Base-by-base conservation (phyloP, 352 stramenopile genomes). In the Phytophthora brassicae region DNA sequence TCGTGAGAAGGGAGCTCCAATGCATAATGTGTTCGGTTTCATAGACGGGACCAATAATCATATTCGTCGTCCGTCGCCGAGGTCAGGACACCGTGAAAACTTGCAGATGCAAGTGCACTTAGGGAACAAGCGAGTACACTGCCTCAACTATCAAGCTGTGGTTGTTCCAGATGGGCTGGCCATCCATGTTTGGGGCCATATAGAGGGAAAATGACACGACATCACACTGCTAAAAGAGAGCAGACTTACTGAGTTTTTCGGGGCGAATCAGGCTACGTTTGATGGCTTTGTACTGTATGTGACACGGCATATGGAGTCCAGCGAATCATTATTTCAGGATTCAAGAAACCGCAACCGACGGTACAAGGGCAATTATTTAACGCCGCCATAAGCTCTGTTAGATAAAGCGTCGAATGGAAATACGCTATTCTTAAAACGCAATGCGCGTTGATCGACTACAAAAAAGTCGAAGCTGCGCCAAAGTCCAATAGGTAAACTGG, bases 21-120 rank as follows among this genome's bases (percentile, higher is more conserved):
- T n/a, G n/a, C n/a, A n/a, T n/a, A n/a, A n/a, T n/a, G n/a, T n/a
- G n/a, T 61, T 61, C 29, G 43, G 33, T 22, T 61, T 61, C 33
- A 42, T 43, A 2, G 54, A 61, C 6, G 33, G 54, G 2, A 42
- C 54, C 3, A 61, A 54, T 16, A 35, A 54, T 11, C 22, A 16
- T 19, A 61, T 53, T 22, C 48, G 43, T 1, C 43, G n/a, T n/a
- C 43, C 42, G 16, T 38, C 31, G 6, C 42, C 29, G 11, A 9
- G 16, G 4, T 5, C 2, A 12, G 36, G 36, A 4, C n/a, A 11
- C 36, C 29, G 42, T 1, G 39, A 60, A n/a, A 26, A 36, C 23
- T 31, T 61, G 14, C 43, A 55, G 22, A 31, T 29, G 5, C 31
- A 54, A 31, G 43, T 55, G 3, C 55, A 55, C 23, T 55, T 31